Conservation (phyloP, 208 protist species). For the Leishmania lainsoni region DNA sequence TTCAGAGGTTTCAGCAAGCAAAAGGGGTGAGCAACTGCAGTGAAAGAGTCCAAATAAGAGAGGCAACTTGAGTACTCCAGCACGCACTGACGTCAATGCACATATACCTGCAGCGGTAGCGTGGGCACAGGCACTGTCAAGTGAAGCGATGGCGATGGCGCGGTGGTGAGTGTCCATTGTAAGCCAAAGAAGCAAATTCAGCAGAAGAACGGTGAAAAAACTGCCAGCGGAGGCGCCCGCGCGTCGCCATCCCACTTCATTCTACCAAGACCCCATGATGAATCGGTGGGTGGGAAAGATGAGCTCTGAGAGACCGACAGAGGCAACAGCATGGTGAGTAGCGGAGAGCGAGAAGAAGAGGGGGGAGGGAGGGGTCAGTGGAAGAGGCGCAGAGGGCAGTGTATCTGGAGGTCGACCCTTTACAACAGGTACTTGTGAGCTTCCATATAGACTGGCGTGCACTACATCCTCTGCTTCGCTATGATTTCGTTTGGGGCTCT, state of each 20-base stretch:
- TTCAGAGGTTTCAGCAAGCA: neutral
- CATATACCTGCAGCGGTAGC: neutral
- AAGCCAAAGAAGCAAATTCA: neutral
- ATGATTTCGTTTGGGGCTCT: neutral
- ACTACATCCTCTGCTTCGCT: neutral
- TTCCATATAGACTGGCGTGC: neutral
- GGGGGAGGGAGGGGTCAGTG: too few species aligned
- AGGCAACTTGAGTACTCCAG: neutral
- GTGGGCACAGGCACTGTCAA: neutral
- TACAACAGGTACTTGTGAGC: neutral
- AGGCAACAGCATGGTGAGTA: too few species aligned
- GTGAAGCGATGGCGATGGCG: neutral
- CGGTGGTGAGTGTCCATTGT: neutral
- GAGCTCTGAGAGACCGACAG: too few species aligned
- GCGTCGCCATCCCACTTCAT: neutral
- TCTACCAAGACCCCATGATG: neutral
- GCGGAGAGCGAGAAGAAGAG: neutral
- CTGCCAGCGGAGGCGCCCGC: neutral
- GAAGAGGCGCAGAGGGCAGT: too few species aligned
- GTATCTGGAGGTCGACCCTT: neutral
- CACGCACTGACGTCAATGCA: neutral
- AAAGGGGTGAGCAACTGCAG: too few species aligned
- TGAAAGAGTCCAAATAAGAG: too few species aligned
- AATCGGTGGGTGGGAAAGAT: neutral
- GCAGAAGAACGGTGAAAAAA: neutral